Evolutionary conservation across 208 protist genomes (phyloP), one percentile per base, ranked within the genome.

Genomic region (Leishmania gerbilli): DNA sequence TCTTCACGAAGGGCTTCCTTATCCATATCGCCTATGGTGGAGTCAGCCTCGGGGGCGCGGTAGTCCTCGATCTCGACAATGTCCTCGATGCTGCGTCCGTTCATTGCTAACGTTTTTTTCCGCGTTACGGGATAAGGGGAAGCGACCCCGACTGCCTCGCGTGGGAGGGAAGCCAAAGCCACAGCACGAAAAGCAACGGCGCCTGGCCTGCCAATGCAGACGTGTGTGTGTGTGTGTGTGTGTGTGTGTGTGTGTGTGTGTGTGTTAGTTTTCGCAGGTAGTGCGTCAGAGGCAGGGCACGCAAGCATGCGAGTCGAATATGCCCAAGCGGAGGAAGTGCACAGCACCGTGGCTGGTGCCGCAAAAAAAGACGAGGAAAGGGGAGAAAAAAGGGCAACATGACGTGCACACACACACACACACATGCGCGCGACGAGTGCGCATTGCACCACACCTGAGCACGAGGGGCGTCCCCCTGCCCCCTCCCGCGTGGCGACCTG

Each of bases 1-100:
- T 92, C 90, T 21, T 72, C 53, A 8, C 82, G 80, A 21, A 88
- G 47, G 6, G 71, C 53, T 1, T 82, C 80, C 2, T 3, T 64
- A 60, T 85, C 75, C 79, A 81, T 76, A 47, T 79, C 76, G 5
- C 76, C 74, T 24, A 84, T 76, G 37, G 49, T 27, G 6, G 67
- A 74, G 5, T 62, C 34, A 0, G 8, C 72, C 11, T 17, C 56
- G 42, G 53, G 8, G 24, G 27, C 7, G 34, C 64, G 64, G 76
- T 21, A 56, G 76, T 79, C 76, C 65, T 79, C 76, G 15, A 79
- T 49, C 64, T 79, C 76, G n/a, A 72, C 76, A 7, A 79, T 37
- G 37, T 79, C 76, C 24, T 79, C 62, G 13, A 79, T 45, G 15
- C 21, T 34, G 13, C 1, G 34, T 2, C 4, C 64, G n/a, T 27